These are phyloP conservation scores for Echites panduratus DNA, from an alignment of 257 asterid genomes.

Conservation along the genomic window DNA sequence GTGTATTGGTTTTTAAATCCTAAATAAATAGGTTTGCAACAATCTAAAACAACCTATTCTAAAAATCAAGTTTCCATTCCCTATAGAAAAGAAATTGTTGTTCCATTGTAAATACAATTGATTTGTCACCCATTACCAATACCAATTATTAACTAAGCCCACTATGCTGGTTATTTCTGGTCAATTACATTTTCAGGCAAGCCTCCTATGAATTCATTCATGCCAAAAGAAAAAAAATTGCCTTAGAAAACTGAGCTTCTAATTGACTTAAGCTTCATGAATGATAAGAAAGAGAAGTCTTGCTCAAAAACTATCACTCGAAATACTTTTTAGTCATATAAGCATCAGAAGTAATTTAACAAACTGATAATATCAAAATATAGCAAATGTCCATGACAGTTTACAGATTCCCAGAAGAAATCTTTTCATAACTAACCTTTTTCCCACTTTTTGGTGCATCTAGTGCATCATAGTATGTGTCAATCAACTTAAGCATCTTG, in stretches of 20 bases:
- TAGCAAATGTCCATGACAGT: not conserved
- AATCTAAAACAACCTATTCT: too few species aligned
- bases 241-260: not conserved
- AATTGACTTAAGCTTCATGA: too few species aligned
- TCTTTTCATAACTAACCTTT: slow-evolving; percentile 35
- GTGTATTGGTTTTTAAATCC: too few species aligned
- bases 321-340: not conserved
- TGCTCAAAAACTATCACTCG: too few species aligned
- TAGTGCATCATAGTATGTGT: slow-evolving; percentile 76
- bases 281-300: too few species aligned
- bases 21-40: too few species aligned
- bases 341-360: not conserved
- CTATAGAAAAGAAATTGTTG: not conserved
- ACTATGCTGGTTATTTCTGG: not conserved
- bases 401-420: not conserved
- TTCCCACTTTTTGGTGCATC: slow-evolving; percentile 91
- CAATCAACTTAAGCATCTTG: slow-evolving; percentile 45
- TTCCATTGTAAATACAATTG: not conserved
- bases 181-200: not conserved
- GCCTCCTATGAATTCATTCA: not conserved
- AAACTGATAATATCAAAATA: not conserved
- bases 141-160: not conserved
- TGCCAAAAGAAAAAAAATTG: too few species aligned
- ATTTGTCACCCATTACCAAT: not conserved
- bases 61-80: not conserved